A percentile compares a stretch with the other conserved stretches of the same genome.
These are phyloP conservation scores for Sporisorium exsertum DNA, from an alignment of 1,284 basidiomycete genomes.

Conservation along the genomic window DNA sequence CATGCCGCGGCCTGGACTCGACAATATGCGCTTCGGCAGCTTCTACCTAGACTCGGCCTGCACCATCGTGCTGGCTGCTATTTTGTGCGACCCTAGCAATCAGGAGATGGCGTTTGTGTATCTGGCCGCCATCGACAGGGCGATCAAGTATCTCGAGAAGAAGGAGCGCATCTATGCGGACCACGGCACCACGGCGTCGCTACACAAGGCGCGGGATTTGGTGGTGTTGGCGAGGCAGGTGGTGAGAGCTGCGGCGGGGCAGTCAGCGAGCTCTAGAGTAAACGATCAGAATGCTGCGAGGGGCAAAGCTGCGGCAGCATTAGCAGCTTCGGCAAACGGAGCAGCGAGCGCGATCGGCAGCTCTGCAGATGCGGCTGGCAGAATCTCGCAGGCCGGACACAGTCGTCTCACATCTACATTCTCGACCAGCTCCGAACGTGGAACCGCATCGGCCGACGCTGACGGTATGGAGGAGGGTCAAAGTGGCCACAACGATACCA, in stretches of 20 bases:
- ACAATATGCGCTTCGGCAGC: slow-evolving; percentile 49
- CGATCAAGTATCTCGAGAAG: slow-evolving; percentile 49
- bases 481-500: neutral
- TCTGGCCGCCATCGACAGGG: slow-evolving; percentile 41
- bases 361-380: slow-evolving; percentile 1
- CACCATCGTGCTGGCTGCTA: slow-evolving; percentile 42
- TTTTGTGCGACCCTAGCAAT: slow-evolving; percentile 47
- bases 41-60: slow-evolving; percentile 52
- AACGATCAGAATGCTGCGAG: slow-evolving; percentile 23
- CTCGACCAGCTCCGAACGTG: slow-evolving; percentile 42
- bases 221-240: slow-evolving; percentile 45
- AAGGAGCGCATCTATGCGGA: slow-evolving; percentile 47
- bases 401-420: slow-evolving; percentile 30
- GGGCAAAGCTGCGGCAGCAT: slow-evolving; percentile 1
- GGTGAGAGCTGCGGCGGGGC: slow-evolving; percentile 36
- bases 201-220: slow-evolving; percentile 48
- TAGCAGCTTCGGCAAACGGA: slow-evolving; percentile 6
- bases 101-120: slow-evolving; percentile 46
- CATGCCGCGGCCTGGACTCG: slow-evolving; percentile 39
- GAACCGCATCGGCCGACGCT: slow-evolving; percentile 18
- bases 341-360: neutral
- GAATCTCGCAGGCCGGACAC: slow-evolving; percentile 7
- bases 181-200: slow-evolving; percentile 42
- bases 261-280: slow-evolving; percentile 28
- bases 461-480: neutral